A percentile compares a stretch with the other conserved stretches of the same genome.
Conservation (phyloP, 148 eudicot genomes). For the Amaranthus palmeri region DNA sequence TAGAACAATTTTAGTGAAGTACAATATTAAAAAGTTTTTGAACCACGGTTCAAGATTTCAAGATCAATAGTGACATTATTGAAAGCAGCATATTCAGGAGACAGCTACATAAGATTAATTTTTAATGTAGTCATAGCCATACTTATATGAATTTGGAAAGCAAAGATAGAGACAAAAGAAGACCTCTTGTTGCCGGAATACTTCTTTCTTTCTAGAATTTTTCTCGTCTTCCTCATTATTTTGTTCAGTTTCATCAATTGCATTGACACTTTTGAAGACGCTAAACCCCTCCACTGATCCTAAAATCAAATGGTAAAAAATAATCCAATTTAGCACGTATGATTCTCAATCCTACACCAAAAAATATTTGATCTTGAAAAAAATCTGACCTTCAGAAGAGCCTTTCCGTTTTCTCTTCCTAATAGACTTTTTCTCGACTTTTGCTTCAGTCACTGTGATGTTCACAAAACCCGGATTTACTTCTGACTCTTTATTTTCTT, state of each 20-base stretch:
- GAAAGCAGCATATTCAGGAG: not conserved
- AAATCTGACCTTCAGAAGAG: slow-evolving; percentile 35
- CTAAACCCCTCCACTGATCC: slow-evolving; percentile 73
- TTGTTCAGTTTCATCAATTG: slow-evolving; percentile 28
- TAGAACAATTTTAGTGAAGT: slow-evolving; percentile 8
- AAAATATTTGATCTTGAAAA: not conserved
- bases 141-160: not conserved
- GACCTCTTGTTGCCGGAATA: slow-evolving; percentile 74
- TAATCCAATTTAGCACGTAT: not conserved
- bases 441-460: slow-evolving; percentile 18
- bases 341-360: not conserved
- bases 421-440: slow-evolving; percentile 27
- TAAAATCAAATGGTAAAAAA: slow-evolving; percentile 15
- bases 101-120: not conserved
- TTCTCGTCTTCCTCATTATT: slow-evolving; percentile 33
- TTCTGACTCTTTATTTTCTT: slow-evolving; percentile 33
- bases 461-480: slow-evolving; percentile 26
- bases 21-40: not conserved
- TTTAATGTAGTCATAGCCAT: not conserved
- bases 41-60: slow-evolving; percentile 5
- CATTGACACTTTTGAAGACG: slow-evolving; percentile 60
- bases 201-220: slow-evolving; percentile 45
- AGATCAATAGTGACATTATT: not conserved
- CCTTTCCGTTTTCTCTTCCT: slow-evolving; percentile 81
- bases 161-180: not conserved